These are phyloP conservation scores for Fusarium armeniacum DNA, from an alignment of 2,329 filamentous ascomycete species.

Conservation along the genomic window DNA sequence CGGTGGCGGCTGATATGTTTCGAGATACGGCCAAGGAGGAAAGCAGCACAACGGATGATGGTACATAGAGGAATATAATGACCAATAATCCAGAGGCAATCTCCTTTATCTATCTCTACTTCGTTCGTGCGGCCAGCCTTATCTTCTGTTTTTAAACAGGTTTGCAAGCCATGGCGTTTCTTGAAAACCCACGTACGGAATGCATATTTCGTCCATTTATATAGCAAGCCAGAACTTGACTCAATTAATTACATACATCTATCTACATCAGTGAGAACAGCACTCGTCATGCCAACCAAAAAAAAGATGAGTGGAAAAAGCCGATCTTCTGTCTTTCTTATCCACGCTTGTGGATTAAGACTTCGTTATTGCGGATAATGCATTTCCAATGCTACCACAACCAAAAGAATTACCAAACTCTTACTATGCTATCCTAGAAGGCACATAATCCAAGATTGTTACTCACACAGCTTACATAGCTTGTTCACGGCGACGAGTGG, in stretches of 20 bases:
- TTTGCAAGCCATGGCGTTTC: neutral
- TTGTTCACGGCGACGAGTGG: slow-evolving; percentile 32
- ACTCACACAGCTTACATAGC: neutral
- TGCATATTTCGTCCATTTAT: neutral
- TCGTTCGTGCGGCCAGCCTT: neutral
- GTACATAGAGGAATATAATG: slow-evolving; percentile 57
- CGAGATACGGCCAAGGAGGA: slow-evolving; percentile 51
- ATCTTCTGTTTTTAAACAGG: neutral
- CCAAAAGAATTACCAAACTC: neutral
- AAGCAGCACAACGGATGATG: slow-evolving; percentile 31
- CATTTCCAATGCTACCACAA: neutral
- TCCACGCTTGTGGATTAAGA: neutral
- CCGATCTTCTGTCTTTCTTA: neutral
- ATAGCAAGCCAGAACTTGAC: neutral
- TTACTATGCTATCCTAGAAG: neutral
- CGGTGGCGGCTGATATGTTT: slow-evolving; percentile 65
- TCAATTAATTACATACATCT: neutral
- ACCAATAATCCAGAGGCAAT: neutral
- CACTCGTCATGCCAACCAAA: neutral
- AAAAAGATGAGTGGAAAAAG: no score
- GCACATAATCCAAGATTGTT: neutral
- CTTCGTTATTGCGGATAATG: neutral
- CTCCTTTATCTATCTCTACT: neutral
- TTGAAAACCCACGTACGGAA: neutral
- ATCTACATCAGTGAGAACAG: neutral